Base-by-base conservation (phyloP, 805 yeast genomes). In the Myxozyma neotropica region DNA sequence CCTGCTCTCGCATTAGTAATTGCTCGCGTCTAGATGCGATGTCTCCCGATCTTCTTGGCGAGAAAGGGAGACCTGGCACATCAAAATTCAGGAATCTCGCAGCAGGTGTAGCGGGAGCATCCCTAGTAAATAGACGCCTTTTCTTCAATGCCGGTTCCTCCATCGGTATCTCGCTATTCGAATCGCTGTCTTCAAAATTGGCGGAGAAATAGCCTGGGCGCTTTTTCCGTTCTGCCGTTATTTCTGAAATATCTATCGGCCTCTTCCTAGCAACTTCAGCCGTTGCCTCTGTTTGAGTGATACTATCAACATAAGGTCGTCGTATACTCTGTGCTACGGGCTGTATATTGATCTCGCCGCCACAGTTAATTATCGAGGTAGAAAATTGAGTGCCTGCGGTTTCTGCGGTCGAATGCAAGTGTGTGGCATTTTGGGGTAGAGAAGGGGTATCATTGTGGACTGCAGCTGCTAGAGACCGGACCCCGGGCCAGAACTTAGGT, bases 121-220 rank as follows among this genome's bases (percentile, higher is more conserved):
- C 63, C 24, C 23, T 13, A n/a, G 48, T 47, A 21, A 62, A 62
- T 17, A 62, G 24, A n/a, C 61, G 42, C 10, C 67, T 48, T 21
- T 49, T 47, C 43, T 55, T 58, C 38, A 49, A 35, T 15, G 36
- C 36, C 8, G 65, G 65, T 47, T 63, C 67, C 12, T 64, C 71
- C 7, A 68, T 59, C 39, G 67, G 60, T 15, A 67, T 72, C 36
- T 69, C 53, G 17, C 27, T 39, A 3, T 56, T 66, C 5, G 67
- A 67, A 10, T 67, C 71, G 19, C 67, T 70, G 52, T 70, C 66
- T n/a, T 71, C 74, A 44, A 74, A 71, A 27, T 69, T 69, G 1
- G 74, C 77, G 2, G 73, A 63, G 39, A 71, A 70, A 49, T 64
- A 72, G 1, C 77, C 77, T 0, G 74, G 75, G 5, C 68, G 63